Base-by-base conservation (phyloP, 75 land plant species). In the Cryptomeria japonica region DNA sequence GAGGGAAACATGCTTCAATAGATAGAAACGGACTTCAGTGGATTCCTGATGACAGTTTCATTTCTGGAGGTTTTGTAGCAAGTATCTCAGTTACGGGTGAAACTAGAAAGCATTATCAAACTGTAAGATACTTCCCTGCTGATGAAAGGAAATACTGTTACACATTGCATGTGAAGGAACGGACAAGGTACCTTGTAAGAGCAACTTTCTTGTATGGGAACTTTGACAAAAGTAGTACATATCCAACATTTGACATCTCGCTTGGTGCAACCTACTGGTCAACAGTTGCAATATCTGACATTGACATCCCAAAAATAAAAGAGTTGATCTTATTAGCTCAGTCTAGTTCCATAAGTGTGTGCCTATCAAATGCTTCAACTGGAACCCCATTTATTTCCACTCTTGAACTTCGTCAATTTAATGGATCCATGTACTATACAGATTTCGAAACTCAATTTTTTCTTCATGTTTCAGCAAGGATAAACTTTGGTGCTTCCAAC, bases 121-220 rank as follows among this genome's bases (percentile, higher is more conserved):
- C 92, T 18, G 44, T 96, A 47, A 89, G 97, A 73, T 86, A 89
- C 61, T 96, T 96, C 75, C 92, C 96, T 80, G 92, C 94, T n/a
- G 93, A 96, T 89, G 51, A 89, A 58, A 95, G 91, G 76, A 95
- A 94, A 87, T 95, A 93, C 55, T 96, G 97, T 89, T 96, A 96
- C 87, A 91, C 84, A 19, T 87, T 96, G 10, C 88, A 88, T 89
- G 93, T 93, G 44, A 93, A 85, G 28, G 79, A 72, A 6, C 90
- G 98, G 86, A 93, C 88, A 41, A 90, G 98, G 80, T 96, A 96
- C 87, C 95, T 96, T 79, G 80, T 95, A 14, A 90, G 98, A 89
- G 96, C 94, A 75, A 94, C 91, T 15, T 96, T 96, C 88, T 89
- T 96, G 89, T 96, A 96, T 87, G 97, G 97, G 4, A 91, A 95